Evolutionary conservation across 2,329 filamentous ascomycete species (phyloP).

Genomic region (Aplosporella prunicola): DNA sequence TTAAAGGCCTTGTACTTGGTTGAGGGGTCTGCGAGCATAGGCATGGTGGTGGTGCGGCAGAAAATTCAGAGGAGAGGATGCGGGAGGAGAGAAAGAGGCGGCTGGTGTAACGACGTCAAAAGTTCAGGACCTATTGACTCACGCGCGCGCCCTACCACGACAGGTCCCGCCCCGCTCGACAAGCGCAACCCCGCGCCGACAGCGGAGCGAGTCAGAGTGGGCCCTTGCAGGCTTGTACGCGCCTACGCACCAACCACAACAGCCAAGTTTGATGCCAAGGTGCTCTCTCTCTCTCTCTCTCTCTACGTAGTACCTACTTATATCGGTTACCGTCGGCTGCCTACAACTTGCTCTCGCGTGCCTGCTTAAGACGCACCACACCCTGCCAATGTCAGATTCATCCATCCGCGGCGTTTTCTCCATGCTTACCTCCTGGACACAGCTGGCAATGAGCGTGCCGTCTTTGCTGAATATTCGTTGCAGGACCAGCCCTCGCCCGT

Average conservation of each 20-base stretch:
- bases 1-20: conserved; percentile 67
- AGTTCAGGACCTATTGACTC: conserved; percentile 9
- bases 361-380: conserved; percentile 42
- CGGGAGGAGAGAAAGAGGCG: conserved; percentile 3
- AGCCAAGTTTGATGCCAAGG: too few relatives aligned
- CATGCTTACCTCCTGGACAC: conserved; percentile 59
- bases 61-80: neutral
- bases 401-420: neutral
- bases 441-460: conserved; percentile 66
- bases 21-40: conserved; percentile 61
- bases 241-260: too few relatives aligned
- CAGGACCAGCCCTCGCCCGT: conserved; percentile 65
- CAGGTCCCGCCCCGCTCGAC: too few relatives aligned
- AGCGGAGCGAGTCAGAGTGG: too few relatives aligned
- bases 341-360: conserved; percentile 14
- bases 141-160: too few relatives aligned
- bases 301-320: too few relatives aligned
- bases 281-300: too few relatives aligned
- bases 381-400: conserved; percentile 32
- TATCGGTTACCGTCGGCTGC: too few relatives aligned
- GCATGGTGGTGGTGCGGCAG: conserved; percentile 20
- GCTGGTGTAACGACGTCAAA: conserved; percentile 7
- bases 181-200: too few relatives aligned
- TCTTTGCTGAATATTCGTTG: conserved; percentile 65
- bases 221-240: too few relatives aligned